A percentile compares a stretch with the other conserved stretches of the same genome.
These are phyloP conservation scores for Fusarium continuum DNA, from an alignment of 2,329 filamentous ascomycete species.

Conservation along the genomic window DNA sequence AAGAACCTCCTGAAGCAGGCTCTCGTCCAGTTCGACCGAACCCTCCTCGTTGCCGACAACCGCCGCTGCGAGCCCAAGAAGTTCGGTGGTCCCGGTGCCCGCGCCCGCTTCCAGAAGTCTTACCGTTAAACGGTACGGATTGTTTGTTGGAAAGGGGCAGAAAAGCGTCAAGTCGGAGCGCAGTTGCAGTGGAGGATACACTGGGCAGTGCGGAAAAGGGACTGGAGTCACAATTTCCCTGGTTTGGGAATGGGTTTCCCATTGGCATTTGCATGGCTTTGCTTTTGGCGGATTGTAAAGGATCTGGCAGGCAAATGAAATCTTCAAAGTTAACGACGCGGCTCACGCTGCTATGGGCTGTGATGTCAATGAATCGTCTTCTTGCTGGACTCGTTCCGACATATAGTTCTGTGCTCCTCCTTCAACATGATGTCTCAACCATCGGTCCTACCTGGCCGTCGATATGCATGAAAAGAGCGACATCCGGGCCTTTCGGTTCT, in stretches of 20 bases:
- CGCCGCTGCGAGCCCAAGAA: constrained; percentile 99
- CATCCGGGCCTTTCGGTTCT: neutral
- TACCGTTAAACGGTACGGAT: constrained; percentile 79
- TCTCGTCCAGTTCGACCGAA: constrained; percentile 94
- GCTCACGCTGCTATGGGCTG: constrained; percentile 32
- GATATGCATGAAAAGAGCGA: neutral
- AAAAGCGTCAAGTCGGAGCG: constrained; percentile 34
- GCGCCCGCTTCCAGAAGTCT: constrained; percentile 98
- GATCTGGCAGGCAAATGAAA: constrained; percentile 63
- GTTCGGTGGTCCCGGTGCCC: constrained; percentile 91
- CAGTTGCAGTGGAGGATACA: constrained; percentile 39
- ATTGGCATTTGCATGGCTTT: constrained; percentile 63
- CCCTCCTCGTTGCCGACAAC: constrained; percentile 98
- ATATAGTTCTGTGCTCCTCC: neutral
- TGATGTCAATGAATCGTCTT: constrained; percentile 41
- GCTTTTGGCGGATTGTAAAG: constrained; percentile 60
- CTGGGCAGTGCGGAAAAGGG: constrained; percentile 47
- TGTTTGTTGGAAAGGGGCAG: constrained; percentile 25
- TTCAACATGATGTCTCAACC: neutral
- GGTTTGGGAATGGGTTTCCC: constrained; percentile 53
- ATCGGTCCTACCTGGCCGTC: no score
- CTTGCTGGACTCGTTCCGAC: constrained; percentile 29
- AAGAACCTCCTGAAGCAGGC: constrained; percentile 99
- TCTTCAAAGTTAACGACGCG: constrained; percentile 53
- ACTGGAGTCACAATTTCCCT: constrained; percentile 52